Evolutionary conservation across 2,329 filamentous ascomycete genomes (phyloP).

Genomic region (Phialophora expanda): DNA sequence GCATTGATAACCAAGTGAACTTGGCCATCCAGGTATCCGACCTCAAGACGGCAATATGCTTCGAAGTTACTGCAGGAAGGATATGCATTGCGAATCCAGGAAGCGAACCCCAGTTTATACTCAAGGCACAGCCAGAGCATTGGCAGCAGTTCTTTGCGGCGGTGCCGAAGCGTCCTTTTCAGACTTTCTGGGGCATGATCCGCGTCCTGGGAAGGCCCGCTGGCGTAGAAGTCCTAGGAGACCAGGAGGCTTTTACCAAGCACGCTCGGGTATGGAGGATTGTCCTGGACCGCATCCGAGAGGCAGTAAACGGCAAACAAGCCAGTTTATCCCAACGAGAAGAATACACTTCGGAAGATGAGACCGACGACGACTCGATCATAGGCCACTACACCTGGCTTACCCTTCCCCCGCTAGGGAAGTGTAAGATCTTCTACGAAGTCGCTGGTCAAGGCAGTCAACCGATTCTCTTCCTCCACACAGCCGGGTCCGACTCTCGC

Average conservation of each 20-base stretch:
- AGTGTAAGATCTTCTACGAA: slow-evolving; percentile 37
- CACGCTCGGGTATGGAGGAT: slow-evolving; percentile 29
- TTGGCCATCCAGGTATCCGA: slow-evolving; percentile 10
- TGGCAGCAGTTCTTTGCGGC: slow-evolving; percentile 29
- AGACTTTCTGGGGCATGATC: slow-evolving; percentile 37
- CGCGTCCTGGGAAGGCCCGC: slow-evolving; percentile 28
- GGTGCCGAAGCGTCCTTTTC: slow-evolving; percentile 28
- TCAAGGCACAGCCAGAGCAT: slow-evolving; percentile 24
- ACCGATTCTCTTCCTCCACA: slow-evolving; percentile 33
- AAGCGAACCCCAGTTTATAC: slow-evolving; percentile 20
- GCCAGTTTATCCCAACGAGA: neutral
- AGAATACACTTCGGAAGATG: slow-evolving; percentile 20
- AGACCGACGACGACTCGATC: slow-evolving; percentile 32
- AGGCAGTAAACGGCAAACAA: slow-evolving; percentile 12
- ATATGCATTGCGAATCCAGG: neutral
- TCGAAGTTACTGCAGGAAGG: neutral
- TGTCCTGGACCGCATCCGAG: slow-evolving; percentile 25
- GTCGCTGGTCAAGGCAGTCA: slow-evolving; percentile 26
- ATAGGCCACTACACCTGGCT: slow-evolving; percentile 34
- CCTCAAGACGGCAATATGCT: neutral
- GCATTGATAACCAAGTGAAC: neutral
- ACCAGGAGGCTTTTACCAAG: slow-evolving; percentile 25
- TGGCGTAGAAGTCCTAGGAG: slow-evolving; percentile 26
- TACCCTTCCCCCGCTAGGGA: slow-evolving; percentile 24
- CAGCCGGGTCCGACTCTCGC: slow-evolving; percentile 31